phyloP scores from a whole-genome alignment of 176 grass and related monocot genomes.

The Elymus sibiricus region DNA sequence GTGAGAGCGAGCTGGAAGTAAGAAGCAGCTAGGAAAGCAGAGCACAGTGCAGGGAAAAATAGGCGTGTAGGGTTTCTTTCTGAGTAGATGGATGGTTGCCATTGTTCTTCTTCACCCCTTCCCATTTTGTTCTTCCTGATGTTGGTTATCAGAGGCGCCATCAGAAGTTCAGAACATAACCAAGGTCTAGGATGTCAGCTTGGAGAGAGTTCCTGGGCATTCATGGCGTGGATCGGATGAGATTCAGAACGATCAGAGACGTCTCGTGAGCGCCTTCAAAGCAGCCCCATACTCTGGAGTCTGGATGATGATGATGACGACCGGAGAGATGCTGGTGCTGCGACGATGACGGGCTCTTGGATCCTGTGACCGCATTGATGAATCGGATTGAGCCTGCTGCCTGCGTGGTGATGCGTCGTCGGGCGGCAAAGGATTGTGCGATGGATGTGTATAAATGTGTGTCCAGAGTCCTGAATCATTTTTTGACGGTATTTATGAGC shows the following conservation, averaged over 20 bases:
- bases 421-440: neutral
- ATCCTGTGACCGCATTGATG: slow-evolving; percentile 45
- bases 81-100: slow-evolving; percentile 8
- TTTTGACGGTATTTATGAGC: slow-evolving; percentile 30
- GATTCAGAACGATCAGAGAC: neutral
- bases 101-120: neutral
- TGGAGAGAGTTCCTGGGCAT: slow-evolving; percentile 2
- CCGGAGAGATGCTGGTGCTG: neutral
- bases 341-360: slow-evolving; percentile 3
- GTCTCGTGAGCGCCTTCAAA: slow-evolving; percentile 50
- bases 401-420: too few relatives aligned
- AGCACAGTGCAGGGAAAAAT: slow-evolving; percentile 51
- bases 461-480: neutral
- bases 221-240: neutral
- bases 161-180: neutral
- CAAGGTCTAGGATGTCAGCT: slow-evolving; percentile 24
- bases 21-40: slow-evolving; percentile 31
- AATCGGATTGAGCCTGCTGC: slow-evolving; percentile 34
- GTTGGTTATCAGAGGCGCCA: slow-evolving; percentile 14
- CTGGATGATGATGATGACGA: neutral
- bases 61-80: slow-evolving; percentile 33
- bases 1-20: slow-evolving; percentile 18
- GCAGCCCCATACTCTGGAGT: neutral
- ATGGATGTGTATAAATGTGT: slow-evolving; percentile 22
- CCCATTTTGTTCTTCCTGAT: neutral